These are phyloP conservation scores for Naganishia cerealis DNA, from an alignment of 1,284 basidiomycete species.

Conservation along the genomic window DNA sequence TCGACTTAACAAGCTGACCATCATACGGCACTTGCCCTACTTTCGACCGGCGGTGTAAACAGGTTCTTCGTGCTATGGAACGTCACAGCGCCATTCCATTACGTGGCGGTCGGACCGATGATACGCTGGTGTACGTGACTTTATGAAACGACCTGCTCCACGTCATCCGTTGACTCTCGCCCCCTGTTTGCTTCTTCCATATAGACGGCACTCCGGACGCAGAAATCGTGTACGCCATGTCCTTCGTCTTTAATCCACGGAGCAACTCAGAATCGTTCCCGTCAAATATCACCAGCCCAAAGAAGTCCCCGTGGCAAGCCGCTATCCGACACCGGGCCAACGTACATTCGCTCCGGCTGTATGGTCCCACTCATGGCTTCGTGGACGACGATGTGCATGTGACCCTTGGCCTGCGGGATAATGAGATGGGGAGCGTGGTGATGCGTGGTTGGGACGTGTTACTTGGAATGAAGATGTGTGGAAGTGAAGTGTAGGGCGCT, in stretches of 20 bases:
- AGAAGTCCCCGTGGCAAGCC: not conserved
- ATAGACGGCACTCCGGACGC: constrained; percentile 12
- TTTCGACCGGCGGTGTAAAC: not conserved
- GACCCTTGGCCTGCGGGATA: not conserved
- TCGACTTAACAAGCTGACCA: no score
- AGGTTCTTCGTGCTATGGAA: constrained; percentile 26
- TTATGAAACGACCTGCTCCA: not conserved
- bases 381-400: constrained; percentile 15
- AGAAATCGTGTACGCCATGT: constrained; percentile 25
- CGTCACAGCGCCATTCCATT: constrained; percentile 18
- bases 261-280: not conserved
- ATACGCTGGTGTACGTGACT: constrained; percentile 20
- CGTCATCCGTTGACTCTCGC: not conserved
- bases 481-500: no score
- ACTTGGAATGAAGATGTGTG: constrained; percentile 14
- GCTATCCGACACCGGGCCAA: constrained; percentile 31
- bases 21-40: no score
- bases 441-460: not conserved
- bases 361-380: constrained; percentile 1
- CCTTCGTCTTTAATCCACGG: constrained; percentile 4
- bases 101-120: constrained; percentile 17
- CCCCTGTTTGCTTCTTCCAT: not conserved
- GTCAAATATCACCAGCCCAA: not conserved
- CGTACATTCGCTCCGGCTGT: constrained; percentile 55
- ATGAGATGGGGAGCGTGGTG: constrained; percentile 13